Conservation (phyloP, 345 rosid species). For the Eucalyptus curtisii region DNA sequence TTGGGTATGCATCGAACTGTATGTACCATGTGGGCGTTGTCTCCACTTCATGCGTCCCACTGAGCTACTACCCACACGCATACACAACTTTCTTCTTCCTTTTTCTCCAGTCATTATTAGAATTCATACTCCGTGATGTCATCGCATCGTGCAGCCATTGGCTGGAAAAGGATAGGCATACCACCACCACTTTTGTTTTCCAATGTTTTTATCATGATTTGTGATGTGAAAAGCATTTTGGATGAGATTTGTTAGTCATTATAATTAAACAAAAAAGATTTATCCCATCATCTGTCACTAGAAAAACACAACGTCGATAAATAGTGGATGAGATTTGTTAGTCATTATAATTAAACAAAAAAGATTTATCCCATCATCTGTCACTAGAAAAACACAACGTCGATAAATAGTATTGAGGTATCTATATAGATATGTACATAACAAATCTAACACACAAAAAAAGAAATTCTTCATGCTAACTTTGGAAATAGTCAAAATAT, state of each 20-base stretch:
- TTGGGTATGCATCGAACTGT: background rate
- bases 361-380: background rate
- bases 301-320: background rate
- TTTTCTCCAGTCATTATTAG: background rate
- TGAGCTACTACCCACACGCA: slow-evolving; percentile 1
- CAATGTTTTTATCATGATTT: background rate
- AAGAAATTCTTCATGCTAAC: background rate
- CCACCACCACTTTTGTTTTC: background rate
- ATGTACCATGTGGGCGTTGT: slow-evolving; percentile 19
- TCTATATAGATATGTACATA: background rate
- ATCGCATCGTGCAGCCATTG: slow-evolving; percentile 11
- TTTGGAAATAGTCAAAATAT: background rate
- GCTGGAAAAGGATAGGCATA: slow-evolving; percentile 41
- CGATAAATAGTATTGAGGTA: background rate
- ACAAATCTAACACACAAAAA: background rate
- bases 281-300: background rate
- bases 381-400: background rate
- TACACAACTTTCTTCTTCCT: background rate
- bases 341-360: background rate
- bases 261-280: background rate
- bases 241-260: background rate
- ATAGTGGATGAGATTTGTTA: background rate
- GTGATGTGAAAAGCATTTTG: background rate
- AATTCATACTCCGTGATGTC: background rate
- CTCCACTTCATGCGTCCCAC: slow-evolving; percentile 42